A percentile compares a stretch with the other conserved stretches of the same genome.
These are phyloP conservation scores for Trifolium dubium DNA, from an alignment of 306 rosid genomes.

Conservation along the genomic window DNA sequence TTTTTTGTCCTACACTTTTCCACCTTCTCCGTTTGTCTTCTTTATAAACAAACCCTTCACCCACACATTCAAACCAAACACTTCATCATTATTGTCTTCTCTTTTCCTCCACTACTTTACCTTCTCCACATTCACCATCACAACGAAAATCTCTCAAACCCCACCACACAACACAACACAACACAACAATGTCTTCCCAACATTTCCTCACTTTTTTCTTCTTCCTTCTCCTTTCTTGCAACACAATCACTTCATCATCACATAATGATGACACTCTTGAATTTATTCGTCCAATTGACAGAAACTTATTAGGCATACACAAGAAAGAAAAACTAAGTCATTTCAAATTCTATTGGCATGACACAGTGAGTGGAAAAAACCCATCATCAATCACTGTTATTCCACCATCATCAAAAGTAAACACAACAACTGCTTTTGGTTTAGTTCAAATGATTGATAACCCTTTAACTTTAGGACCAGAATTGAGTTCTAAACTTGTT, in stretches of 20 bases:
- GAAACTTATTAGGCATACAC: slow-evolving; percentile 42
- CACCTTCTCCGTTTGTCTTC: neutral
- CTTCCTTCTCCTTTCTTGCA: slow-evolving; percentile 35
- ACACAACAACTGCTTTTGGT: slow-evolving; percentile 49
- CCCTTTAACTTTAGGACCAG: slow-evolving; percentile 47
- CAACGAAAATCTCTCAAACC: neutral
- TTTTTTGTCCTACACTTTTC: neutral
- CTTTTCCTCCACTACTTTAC: neutral
- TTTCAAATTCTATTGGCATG: slow-evolving; percentile 69
- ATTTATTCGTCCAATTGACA: slow-evolving; percentile 47
- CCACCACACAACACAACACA: slow-evolving; percentile 17
- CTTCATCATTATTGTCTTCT: neutral
- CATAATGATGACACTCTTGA: neutral
- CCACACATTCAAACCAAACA: neutral
- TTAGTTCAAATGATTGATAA: slow-evolving; percentile 48
- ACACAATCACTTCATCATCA: neutral
- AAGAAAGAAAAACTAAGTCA: slow-evolving; percentile 62
- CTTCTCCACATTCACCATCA: slow-evolving; percentile 10
- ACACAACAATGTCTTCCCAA: slow-evolving; percentile 34
- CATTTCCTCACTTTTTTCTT: slow-evolving; percentile 19
- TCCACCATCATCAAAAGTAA: slow-evolving; percentile 12
- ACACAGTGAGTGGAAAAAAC: slow-evolving; percentile 43
- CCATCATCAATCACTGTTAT: slow-evolving; percentile 46
- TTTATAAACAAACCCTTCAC: slow-evolving; percentile 19
- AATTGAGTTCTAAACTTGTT: slow-evolving; percentile 34